Conservation (phyloP, 1,284 basidiomycete genomes). For the Agaricales sp. region DNA sequence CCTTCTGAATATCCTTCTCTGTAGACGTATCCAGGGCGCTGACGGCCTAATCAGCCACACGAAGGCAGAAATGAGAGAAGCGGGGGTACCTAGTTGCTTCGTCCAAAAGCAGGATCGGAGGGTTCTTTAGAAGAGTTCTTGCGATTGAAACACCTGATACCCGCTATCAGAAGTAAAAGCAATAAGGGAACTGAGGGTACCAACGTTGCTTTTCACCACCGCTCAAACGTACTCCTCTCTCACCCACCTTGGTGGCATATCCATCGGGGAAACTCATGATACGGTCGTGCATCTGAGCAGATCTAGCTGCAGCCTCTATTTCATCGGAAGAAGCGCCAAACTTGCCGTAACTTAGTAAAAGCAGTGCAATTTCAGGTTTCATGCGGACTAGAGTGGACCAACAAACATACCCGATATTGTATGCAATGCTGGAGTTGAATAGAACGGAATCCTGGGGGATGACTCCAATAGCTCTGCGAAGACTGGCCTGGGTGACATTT, state of each 20-base stretch:
- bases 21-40: conserved; percentile 78
- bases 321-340: conserved; percentile 58
- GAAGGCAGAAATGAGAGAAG: background rate
- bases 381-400: background rate
- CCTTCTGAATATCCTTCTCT: conserved; percentile 79
- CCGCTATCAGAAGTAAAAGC: background rate
- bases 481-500: conserved; percentile 46
- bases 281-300: conserved; percentile 77
- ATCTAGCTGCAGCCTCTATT: conserved; percentile 61
- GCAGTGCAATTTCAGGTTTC: too few species aligned
- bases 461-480: conserved; percentile 74
- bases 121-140: conserved; percentile 76
- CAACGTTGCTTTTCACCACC: conserved; percentile 73
- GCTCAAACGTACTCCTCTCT: conserved; percentile 73
- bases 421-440: conserved; percentile 72
- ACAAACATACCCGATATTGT: conserved; percentile 56
- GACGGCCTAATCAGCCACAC: conserved; percentile 9
- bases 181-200: background rate
- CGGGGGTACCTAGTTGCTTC: conserved; percentile 57
- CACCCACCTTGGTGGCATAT: conserved; percentile 73
- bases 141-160: conserved; percentile 60
- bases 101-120: conserved; percentile 76
- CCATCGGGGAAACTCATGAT: conserved; percentile 28
- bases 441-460: conserved; percentile 79
- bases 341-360: conserved; percentile 47